A percentile compares a stretch with the other conserved stretches of the same genome.
Evolutionary conservation across 805 yeast species (phyloP).

Genomic region (Cyberlindnera galapagoensis): DNA sequence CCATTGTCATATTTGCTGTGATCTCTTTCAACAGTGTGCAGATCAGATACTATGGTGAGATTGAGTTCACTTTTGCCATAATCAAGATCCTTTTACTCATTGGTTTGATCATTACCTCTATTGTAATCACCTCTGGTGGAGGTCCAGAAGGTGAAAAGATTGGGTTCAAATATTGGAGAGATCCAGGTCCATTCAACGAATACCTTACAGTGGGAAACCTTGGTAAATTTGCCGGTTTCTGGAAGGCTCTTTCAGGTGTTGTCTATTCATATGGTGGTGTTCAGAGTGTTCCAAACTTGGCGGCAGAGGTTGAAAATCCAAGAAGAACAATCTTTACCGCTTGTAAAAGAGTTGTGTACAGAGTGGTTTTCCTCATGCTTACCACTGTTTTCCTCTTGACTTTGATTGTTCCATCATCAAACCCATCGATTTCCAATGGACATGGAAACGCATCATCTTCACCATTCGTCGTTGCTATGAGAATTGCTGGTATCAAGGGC

Average conservation of each 20-base stretch:
- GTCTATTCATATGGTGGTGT: constrained; percentile 54
- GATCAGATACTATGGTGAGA: constrained; percentile 40
- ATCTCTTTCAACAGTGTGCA: constrained; percentile 30
- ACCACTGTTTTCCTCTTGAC: constrained; percentile 26
- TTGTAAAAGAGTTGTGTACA: constrained; percentile 30
- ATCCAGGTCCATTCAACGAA: constrained; percentile 24
- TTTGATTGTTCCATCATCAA: constrained; percentile 27
- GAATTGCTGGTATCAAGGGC: constrained; percentile 37
- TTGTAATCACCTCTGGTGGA: constrained; percentile 35
- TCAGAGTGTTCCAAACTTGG: constrained; percentile 46
- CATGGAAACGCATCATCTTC: constrained; percentile 27
- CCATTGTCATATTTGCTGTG: constrained; percentile 31
- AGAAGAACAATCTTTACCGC: constrained; percentile 54
- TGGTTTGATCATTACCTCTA: constrained; percentile 43
- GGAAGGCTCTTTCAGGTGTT: constrained; percentile 50
- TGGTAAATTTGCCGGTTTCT: constrained; percentile 54
- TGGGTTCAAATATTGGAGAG: constrained; percentile 33
- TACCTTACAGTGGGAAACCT: constrained; percentile 28
- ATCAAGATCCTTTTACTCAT: constrained; percentile 36
- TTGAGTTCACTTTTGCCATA: constrained; percentile 39
- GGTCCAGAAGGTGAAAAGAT: constrained; percentile 31
- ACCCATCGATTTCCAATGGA: constrained; percentile 22
- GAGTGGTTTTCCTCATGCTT: constrained; percentile 25
- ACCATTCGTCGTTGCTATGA: constrained; percentile 35
- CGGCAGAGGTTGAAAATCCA: constrained; percentile 49